Percentiles rank a stretch among this genome's conserved stretches.
Conservation (phyloP, 495 filamentous ascomycete species). For the Penicillium silybi region DNA sequence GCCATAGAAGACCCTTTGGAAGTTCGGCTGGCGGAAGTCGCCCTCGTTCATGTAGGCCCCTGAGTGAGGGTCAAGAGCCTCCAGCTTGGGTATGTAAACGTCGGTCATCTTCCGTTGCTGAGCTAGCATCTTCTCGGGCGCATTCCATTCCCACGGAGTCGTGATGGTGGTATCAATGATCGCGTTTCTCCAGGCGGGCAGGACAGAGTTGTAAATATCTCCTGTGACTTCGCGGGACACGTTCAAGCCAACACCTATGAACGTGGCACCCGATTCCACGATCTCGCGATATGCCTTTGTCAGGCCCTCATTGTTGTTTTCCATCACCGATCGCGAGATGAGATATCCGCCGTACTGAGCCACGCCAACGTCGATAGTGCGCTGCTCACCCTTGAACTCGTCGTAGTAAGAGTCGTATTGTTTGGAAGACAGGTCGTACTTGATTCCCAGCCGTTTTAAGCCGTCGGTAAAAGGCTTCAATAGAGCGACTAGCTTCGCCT, state of each 20-base stretch:
- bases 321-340: constrained; percentile 29
- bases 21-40: constrained; percentile 49
- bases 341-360: constrained; percentile 16
- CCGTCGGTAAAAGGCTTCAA: constrained; percentile 17
- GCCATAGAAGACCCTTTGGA: constrained; percentile 50
- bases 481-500: constrained; percentile 8
- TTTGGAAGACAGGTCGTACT: constrained; percentile 4
- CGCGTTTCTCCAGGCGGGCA: constrained; percentile 57
- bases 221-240: constrained; percentile 36
- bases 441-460: constrained; percentile 9
- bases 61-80: constrained; percentile 30
- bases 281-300: constrained; percentile 36
- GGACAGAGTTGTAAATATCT: constrained; percentile 51
- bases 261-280: constrained; percentile 37
- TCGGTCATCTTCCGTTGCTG: constrained; percentile 39
- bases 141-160: constrained; percentile 40
- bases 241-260: constrained; percentile 44
- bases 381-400: constrained; percentile 12
- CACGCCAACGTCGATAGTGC: constrained; percentile 2
- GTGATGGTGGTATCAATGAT: constrained; percentile 41
- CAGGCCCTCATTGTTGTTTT: constrained; percentile 46
- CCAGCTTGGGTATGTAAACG: constrained; percentile 39
- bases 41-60: constrained; percentile 43
- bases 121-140: constrained; percentile 29
- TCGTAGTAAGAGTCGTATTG: constrained; percentile 7